Base-by-base conservation (phyloP, 208 protist species). In the Trypanosoma congolense region DNA sequence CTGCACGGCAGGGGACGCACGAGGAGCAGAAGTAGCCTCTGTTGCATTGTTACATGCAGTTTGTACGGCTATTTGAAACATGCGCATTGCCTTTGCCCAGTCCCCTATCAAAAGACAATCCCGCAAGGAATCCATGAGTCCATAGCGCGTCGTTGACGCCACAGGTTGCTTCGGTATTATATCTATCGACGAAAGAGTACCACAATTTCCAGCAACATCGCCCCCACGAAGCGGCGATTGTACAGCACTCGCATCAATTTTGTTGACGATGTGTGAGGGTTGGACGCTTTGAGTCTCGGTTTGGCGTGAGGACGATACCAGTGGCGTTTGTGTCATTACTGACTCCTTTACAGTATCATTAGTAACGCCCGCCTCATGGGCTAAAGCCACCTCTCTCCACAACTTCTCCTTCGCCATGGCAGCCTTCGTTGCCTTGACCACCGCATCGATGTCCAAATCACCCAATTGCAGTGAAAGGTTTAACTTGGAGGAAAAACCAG, bases 21-120 rank as follows among this genome's bases (percentile, higher is more conserved):
- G 19, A 22, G 30, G 16, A 24, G 28, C 6, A 54, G 26, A 28
- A 22, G 30, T n/a, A 24, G 28, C 6, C 5, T 5, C 31, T 26
- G 14, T 45, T 31, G 26, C 24, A 28, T 5, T 45, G n/a, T 48
- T 56, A 28, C 38, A 63, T 16, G 56, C 42, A 9, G 50, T 66
- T 31, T 68, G 19, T 28, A 67, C 40, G 1, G 80, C 85, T 9
- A 25, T 57, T 9, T 72, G 70, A 57, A 92, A 92, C 2, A 86
- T 22, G 0, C 62, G 49, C 18, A 75, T 70, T 14, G 80, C 75
- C 24, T 77, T 75, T 9, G 47, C n/a, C 77, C 80, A 87, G 44
- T 85, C 71, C 12, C 77, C 72, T 3, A 50, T 67, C n/a, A 77
- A 38, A n/a, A 68, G n/a, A 58, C 73, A 84, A 58, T 87, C 85